Evolutionary conservation across 2,329 filamentous ascomycete species (phyloP), one percentile per base, ranked within the genome.

Genomic region (Aspergillus ochraceus): DNA sequence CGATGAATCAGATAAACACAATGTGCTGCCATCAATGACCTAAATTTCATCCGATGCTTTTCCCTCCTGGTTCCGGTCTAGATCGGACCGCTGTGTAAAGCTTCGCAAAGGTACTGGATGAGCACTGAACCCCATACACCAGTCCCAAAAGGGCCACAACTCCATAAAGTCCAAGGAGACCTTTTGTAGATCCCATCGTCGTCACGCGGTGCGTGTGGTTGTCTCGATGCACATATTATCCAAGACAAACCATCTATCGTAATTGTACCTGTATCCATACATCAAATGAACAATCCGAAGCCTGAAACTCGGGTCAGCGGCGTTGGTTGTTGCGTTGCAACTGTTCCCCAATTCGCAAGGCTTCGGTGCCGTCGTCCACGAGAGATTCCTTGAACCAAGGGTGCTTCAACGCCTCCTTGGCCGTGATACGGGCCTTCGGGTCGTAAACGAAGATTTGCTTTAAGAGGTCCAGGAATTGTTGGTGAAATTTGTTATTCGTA

Each of bases 391-490:
- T 84, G 75, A 89, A 89, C 86, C 86, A 89, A 1, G 84, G 83
- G 69, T 89, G 86, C 70, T 87, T 84, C 62, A 89, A 76, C 17
- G 86, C 86, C 68, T 88, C 79, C 64, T 88, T 85, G 62, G 86
- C 86, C 1, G 85, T 86, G 65, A 89, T 88, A 24, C 86, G 81
- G 65, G 83, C 82, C 70, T 86, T 86, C 6, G 86, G 86, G 61
- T 89, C 86, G 69, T 88, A 89, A 20, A 88, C 83, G 65, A 89
- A 89, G 68, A 89, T 88, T 65, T 79, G 81, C 61, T 81, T 79
- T 5, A 89, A 77, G 6, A 89, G 78, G 63, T 88, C 86, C 52
- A 88, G 81, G 74, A 89, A 88, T 54, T 84, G 79, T 58, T 81
- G 79, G 73, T 88, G 88, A 76, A 89, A 89, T 20, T 79, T 71